Percentiles rank a stretch among this genome's conserved stretches.
Conservation (phyloP, 371 early-diverging fungal genomes). For the Syncephalastrum sp. region DNA sequence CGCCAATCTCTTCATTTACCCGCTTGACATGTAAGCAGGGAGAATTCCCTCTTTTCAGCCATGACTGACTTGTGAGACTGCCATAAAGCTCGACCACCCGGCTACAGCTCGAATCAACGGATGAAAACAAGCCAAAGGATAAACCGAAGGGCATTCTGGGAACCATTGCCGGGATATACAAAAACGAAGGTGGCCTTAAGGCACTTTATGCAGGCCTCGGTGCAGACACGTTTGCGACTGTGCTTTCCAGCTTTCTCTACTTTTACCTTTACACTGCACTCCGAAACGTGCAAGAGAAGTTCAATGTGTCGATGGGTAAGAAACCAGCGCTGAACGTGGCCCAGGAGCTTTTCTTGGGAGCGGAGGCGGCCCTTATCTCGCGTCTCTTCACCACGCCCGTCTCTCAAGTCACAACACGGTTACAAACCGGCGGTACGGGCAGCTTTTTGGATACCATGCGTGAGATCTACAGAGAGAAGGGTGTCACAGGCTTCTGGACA, state of each 20-base stretch:
- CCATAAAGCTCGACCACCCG: constrained; percentile 40
- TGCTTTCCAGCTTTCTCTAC: constrained; percentile 61
- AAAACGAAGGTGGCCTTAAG: constrained; percentile 51
- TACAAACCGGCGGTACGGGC: constrained; percentile 51
- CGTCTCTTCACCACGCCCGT: constrained; percentile 61
- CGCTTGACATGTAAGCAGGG: constrained; percentile 52
- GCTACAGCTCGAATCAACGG: constrained; percentile 29
- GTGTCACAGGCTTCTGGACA: constrained; percentile 58
- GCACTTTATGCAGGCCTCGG: constrained; percentile 57
- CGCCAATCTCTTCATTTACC: constrained; percentile 60
- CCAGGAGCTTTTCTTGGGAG: constrained; percentile 61
- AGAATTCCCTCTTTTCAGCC: not conserved
- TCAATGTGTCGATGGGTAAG: constrained; percentile 40
- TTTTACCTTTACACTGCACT: constrained; percentile 60
- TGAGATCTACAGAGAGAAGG: constrained; percentile 49
- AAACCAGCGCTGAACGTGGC: constrained; percentile 43
- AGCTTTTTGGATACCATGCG: constrained; percentile 20
- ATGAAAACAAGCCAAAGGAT: constrained; percentile 10
- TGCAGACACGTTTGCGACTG: constrained; percentile 56
- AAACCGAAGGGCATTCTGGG: constrained; percentile 29
- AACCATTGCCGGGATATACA: constrained; percentile 44
- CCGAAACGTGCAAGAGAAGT: constrained; percentile 54
- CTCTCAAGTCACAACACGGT: constrained; percentile 54
- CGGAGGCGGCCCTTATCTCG: constrained; percentile 61
- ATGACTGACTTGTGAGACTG: constrained; percentile 1